These are phyloP conservation scores for Coleophoma eucalyptorum DNA, from an alignment of 2,329 filamentous ascomycete genomes.

Conservation along the genomic window DNA sequence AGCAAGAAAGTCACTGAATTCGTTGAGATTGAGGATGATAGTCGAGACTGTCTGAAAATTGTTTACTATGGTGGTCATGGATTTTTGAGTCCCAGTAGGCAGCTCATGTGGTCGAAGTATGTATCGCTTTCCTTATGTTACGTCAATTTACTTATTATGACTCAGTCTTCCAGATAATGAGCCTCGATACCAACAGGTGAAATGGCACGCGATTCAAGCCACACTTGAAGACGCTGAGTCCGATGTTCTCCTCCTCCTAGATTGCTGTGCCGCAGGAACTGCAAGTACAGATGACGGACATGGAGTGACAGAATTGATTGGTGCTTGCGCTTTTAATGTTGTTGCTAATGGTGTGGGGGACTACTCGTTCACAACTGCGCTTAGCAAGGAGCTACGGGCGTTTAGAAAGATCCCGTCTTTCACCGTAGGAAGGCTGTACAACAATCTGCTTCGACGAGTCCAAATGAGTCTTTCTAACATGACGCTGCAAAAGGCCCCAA, in stretches of 20 bases:
- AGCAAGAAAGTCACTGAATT: conserved; percentile 3
- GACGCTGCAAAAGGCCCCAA: background rate
- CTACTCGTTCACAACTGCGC: background rate
- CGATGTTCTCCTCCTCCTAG: conserved; percentile 54
- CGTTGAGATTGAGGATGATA: background rate
- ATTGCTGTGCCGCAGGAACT: conserved; percentile 41
- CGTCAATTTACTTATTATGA: background rate
- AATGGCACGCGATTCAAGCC: conserved; percentile 54
- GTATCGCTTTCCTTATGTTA: background rate
- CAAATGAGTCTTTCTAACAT: conserved; percentile 1
- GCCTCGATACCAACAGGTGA: conserved; percentile 28
- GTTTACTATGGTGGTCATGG: conserved; percentile 7
- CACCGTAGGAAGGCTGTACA: background rate
- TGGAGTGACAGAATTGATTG: background rate
- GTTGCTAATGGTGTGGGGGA: background rate
- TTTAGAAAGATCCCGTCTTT: conserved; percentile 1
- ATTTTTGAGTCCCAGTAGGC: background rate
- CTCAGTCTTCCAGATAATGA: background rate
- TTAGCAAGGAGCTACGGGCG: background rate
- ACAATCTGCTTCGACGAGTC: background rate
- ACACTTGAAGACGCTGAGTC: conserved; percentile 55
- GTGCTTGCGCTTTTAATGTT: background rate
- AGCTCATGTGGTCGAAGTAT: conserved; percentile 4
- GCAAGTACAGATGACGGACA: background rate
- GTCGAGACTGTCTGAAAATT: background rate